Percentiles rank a stretch among this genome's conserved stretches.
phyloP scores from a whole-genome alignment of 2,329 filamentous ascomycete genomes.

The Fusarium sp. region DNA sequence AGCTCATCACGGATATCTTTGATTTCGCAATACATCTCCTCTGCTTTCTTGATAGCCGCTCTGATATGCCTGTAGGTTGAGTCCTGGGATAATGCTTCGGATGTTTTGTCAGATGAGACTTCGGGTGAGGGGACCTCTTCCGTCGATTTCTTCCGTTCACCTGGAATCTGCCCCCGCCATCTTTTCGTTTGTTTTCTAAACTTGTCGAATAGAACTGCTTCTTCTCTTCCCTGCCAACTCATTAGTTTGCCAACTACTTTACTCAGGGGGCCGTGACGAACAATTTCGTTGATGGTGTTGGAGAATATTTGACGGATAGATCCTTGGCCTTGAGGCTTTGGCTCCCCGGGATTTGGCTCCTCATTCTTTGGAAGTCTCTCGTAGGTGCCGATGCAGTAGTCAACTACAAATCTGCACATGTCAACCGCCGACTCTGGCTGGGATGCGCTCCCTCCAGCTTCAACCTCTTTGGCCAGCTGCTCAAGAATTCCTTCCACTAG shows the following conservation, averaged over 20 bases:
- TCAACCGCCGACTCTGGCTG: background rate
- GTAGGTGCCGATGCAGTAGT: conserved; percentile 10
- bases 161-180: background rate
- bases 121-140: background rate
- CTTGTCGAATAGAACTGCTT: background rate
- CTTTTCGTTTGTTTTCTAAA: background rate
- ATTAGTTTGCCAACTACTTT: background rate
- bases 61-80: background rate
- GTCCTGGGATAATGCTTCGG: background rate
- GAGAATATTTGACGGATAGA: background rate
- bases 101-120: background rate
- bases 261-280: background rate
- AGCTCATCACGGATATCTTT: conserved; percentile 44
- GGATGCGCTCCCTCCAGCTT: background rate
- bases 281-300: background rate
- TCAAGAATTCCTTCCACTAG: background rate
- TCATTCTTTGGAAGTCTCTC: background rate
- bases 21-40: conserved; percentile 15
- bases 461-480: background rate
- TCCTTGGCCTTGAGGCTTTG: fast-evolving
- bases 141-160: background rate
- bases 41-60: background rate
- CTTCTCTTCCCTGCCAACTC: background rate
- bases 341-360: background rate
- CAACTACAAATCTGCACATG: background rate